Base-by-base conservation (phyloP, 805 yeast genomes). In the Kodamaea kaohsiungensis region DNA sequence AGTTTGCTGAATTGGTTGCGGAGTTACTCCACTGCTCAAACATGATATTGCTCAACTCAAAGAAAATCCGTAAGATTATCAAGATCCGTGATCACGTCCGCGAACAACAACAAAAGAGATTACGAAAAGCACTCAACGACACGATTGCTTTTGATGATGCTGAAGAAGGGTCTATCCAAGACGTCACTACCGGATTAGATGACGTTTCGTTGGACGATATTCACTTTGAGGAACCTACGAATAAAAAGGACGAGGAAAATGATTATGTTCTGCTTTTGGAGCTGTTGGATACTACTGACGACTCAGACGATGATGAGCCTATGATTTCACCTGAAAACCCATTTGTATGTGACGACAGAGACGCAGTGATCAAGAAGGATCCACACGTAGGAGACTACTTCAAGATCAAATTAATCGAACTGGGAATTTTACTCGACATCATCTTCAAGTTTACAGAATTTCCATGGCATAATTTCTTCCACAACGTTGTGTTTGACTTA, bases 401-500 rank as follows among this genome's bases (percentile, higher is more conserved):
- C 65, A 95, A 95, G 69, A 88, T 91, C 48, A 86, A 89, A 52
- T 75, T 95, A 18, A 82, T 85, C 55, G 97, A 95, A 65, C 85
- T 84, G 67, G 79, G 81, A 37, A 84, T 91, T 55, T 78, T 92
- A 33, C 73, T 83, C 17, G 80, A 83, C 18, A 85, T 92, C n/a
- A 72, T 91, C 22, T 71, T 80, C 25, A 84, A 88, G 79, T 90
- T 95, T 65, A 86, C 92, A 69, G 75, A 80, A 56, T 91, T 86
- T 69, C 97, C 98, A 6, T 95, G 98, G 98, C 95, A 95, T 69
- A 95, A 95, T 66, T 95, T 95, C 65, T 81, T 95, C 77, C 99
- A 95, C 70, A 95, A 93, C 65, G 99, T 95, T 54, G 97, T 95
- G 7, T 95, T 93, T 77, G 99, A 95, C 71, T 84, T 95, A 57